Evolutionary conservation across 805 yeast species (phyloP).

Genomic region (Barnettozyma pratensis): DNA sequence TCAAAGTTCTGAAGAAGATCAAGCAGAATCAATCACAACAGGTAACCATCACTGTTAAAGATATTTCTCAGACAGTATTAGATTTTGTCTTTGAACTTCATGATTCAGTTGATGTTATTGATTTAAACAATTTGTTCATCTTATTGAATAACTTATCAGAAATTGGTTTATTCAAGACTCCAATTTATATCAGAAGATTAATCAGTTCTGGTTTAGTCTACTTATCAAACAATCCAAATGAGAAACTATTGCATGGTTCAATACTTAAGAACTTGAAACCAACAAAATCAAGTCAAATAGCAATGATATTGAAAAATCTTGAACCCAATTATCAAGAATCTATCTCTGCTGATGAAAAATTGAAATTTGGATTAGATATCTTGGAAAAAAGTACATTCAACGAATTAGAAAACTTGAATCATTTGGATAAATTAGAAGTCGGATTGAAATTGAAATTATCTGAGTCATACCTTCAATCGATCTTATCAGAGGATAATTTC

Average conservation of each 20-base stretch:
- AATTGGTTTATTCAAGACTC: conserved; percentile 39
- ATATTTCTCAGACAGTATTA: conserved; percentile 32
- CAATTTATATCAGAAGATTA: conserved; percentile 67
- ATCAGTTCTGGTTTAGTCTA: conserved; percentile 86
- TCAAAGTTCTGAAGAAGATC: conserved; percentile 13
- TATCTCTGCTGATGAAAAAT: conserved; percentile 12
- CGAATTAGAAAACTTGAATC: conserved; percentile 14
- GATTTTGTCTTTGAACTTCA: conserved; percentile 33
- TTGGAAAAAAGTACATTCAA: conserved; percentile 29
- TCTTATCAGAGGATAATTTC: conserved; percentile 24
- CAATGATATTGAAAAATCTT: conserved; percentile 48
- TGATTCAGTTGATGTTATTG: conserved; percentile 28
- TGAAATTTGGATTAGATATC: conserved; percentile 26
- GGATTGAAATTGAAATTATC: conserved; percentile 30
- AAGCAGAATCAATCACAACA: conserved; percentile 6
- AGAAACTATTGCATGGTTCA: conserved; percentile 47
- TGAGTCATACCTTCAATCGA: conserved; percentile 27
- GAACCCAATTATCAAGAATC: conserved; percentile 2
- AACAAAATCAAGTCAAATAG: conserved; percentile 47
- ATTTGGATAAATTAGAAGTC: conserved; percentile 23
- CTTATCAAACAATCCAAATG: conserved; percentile 43
- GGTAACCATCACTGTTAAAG: conserved; percentile 21
- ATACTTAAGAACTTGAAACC: conserved; percentile 58
- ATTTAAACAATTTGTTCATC: conserved; percentile 35
- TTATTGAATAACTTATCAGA: conserved; percentile 37